Conservation (phyloP, 352 stramenopile species). For the Blastocystis hominis region DNA sequence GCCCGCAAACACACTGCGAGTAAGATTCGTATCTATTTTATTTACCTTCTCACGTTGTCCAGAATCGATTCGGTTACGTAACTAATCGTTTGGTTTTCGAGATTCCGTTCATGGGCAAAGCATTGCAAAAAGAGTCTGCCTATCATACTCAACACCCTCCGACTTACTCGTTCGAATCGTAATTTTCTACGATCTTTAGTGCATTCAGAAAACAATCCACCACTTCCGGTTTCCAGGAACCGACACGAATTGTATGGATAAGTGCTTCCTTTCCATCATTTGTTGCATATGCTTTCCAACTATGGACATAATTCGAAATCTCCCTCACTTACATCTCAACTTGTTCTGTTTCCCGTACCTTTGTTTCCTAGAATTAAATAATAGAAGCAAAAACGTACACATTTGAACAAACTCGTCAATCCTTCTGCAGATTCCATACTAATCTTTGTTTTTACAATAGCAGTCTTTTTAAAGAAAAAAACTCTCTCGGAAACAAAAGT, state of each 20-base stretch:
- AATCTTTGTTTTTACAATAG: background rate
- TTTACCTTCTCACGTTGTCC: constrained; percentile 19
- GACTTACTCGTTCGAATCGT: background rate
- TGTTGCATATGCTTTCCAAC: constrained; percentile 44
- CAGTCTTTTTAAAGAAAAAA: background rate
- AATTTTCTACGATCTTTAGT: constrained; percentile 16
- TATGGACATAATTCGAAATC: background rate
- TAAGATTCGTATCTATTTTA: background rate
- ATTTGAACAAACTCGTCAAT: constrained; percentile 8
- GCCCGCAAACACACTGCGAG: background rate
- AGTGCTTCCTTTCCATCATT: constrained; percentile 43
- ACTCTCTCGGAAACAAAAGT: background rate
- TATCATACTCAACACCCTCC: background rate
- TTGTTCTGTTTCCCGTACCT: background rate
- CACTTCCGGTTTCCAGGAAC: constrained; percentile 30
- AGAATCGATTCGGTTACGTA: constrained; percentile 38
- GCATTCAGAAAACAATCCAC: constrained; percentile 34
- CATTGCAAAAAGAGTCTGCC: constrained; percentile 37
- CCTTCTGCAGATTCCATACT: background rate
- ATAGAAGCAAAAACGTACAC: background rate
- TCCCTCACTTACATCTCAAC: background rate
- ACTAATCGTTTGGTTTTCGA: constrained; percentile 2
- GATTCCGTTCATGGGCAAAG: background rate
- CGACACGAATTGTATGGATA: background rate
- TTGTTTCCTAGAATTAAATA: background rate